Evolutionary conservation across 768 basidiomycete species (phyloP).

Genomic region (Chalciporus pseudorubinellus): DNA sequence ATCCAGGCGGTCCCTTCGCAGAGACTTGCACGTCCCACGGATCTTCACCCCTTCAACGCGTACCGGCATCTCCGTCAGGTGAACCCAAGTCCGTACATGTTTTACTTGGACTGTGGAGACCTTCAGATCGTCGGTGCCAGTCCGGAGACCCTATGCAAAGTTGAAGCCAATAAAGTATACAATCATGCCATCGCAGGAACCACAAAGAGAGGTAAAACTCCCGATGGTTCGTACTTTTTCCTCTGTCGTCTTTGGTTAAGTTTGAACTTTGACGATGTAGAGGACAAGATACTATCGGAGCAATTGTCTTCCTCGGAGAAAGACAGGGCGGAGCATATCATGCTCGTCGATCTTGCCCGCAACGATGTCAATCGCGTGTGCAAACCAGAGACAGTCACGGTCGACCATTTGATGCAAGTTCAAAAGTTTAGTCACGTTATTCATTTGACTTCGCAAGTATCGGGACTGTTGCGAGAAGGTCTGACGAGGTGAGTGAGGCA

Average conservation of each 20-base stretch:
- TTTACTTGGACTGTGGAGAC: conserved; percentile 92
- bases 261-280: conserved; percentile 41
- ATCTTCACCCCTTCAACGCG: conserved; percentile 94
- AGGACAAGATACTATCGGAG: conserved; percentile 80
- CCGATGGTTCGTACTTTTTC: conserved; percentile 62
- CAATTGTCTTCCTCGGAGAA: conserved; percentile 83
- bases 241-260: neutral
- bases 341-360: conserved; percentile 96
- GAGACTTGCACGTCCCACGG: conserved; percentile 78
- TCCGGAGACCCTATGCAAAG: conserved; percentile 96
- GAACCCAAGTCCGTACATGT: conserved; percentile 99
- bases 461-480: conserved; percentile 78
- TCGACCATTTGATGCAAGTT: conserved; percentile 89
- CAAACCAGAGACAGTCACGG: conserved; percentile 91
- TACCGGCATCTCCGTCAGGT: conserved; percentile 91
- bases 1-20: conserved; percentile 99
- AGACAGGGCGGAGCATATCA: conserved; percentile 97
- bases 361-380: conserved; percentile 99
- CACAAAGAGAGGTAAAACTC: conserved; percentile 78
- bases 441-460: conserved; percentile 94
- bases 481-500: conserved; percentile 63
- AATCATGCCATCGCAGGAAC: conserved; percentile 99
- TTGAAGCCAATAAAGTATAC: conserved; percentile 86
- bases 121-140: conserved; percentile 96
- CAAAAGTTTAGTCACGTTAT: conserved; percentile 99